Base-by-base conservation (phyloP, 2,329 filamentous ascomycete genomes). In the Colletotrichum siamense region DNA sequence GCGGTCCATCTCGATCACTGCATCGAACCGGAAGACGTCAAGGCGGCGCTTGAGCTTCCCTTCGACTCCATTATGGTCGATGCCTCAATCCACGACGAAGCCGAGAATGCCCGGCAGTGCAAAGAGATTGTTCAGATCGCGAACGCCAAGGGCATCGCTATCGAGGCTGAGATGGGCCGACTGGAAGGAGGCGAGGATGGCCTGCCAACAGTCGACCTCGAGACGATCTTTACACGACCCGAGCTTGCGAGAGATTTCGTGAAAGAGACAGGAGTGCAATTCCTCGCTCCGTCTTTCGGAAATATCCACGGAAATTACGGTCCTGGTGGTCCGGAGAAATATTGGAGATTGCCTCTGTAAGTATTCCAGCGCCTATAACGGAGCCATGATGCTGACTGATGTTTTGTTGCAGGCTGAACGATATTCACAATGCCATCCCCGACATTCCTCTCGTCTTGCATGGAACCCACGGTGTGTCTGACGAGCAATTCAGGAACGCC, bases 11-110 rank as follows among this genome's bases (percentile, higher is more conserved):
- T 92, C 80, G 90, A 92, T 83, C 90, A 92, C 81, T 90, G 90
- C n/a, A 90, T 82, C n/a, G 79, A 81, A 62, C 71, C 65, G 2
- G 78, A 79, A 34, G 82, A 83, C 32, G 78, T 82, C 22, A 79
- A 81, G 39, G 69, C 78, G 7, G 82, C 82, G 16, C 79, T 82
- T 34, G 77, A 80, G 28, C 80, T 89, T 44, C 86, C 86, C 0
- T 93, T 93, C 77, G 92, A 93, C 80, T 89, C 87, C 28, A 92
- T 93, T 79, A 93, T 94, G 92, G 89, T 94, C 2, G 92, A 94
- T 81, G 93, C 93, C 90, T 90, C 87, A 61, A 91, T 93, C 79
- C 90, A 91, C 79, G 91, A 92, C 75, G 91, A 91, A 76, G 91
- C 88, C 72, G 91, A 93, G 84, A 94, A 94, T 77, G 85, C 93